Conservation (phyloP, 2,329 filamentous ascomycete genomes). For the Apiospora rasikravindrae region DNA sequence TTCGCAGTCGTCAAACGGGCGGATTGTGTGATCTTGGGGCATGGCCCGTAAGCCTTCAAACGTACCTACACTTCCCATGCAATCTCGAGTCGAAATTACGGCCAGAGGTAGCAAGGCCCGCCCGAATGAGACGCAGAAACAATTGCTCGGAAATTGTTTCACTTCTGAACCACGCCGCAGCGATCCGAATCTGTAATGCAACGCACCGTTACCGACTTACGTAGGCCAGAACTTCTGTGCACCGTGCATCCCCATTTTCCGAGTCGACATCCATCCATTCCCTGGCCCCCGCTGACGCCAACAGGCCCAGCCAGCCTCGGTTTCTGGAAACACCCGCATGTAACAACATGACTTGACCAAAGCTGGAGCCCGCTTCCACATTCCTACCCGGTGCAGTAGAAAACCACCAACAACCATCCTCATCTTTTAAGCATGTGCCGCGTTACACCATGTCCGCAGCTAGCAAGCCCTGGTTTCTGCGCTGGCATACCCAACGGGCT, state of each 20-base stretch:
- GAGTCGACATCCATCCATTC: no score
- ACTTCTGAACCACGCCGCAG: slow-evolving; percentile 9
- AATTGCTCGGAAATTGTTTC: slow-evolving; percentile 11
- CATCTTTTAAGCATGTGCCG: background rate
- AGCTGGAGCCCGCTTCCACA: background rate
- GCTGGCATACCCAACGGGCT: background rate
- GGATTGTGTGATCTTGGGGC: background rate
- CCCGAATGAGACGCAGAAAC: slow-evolving; percentile 2
- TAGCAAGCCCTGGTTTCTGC: background rate
- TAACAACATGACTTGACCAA: background rate
- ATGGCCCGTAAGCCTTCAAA: background rate
- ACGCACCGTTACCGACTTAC: slow-evolving; percentile 7
- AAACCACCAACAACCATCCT: background rate
- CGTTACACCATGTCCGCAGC: background rate
- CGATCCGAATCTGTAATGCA: slow-evolving; percentile 12
- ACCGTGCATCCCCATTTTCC: background rate
- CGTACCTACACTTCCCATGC: background rate
- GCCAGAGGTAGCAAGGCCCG: background rate
- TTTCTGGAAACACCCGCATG: background rate
- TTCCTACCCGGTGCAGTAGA: background rate
- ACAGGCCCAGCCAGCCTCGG: background rate
- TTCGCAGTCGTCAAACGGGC: background rate
- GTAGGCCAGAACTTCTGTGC: background rate
- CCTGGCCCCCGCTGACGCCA: background rate
- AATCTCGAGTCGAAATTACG: background rate